A percentile compares a stretch with the other conserved stretches of the same genome.
Conservation (phyloP, 306 rosid genomes). For the Inga laurina region DNA sequence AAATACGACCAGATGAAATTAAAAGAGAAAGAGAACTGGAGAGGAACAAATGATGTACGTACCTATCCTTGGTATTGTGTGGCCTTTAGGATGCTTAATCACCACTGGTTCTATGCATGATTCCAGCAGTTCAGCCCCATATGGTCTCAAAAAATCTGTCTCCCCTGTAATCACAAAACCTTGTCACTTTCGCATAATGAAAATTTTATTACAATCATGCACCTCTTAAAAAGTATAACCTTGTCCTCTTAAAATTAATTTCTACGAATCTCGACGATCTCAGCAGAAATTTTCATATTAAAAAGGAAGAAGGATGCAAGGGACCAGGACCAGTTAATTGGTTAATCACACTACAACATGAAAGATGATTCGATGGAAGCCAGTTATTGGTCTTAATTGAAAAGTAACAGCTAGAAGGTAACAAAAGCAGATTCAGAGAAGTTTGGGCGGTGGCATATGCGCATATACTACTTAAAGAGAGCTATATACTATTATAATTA, state of each 20-base stretch:
- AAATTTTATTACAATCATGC: too few relatives aligned
- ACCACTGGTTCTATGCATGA: conserved; percentile 46
- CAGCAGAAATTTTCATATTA: too few relatives aligned
- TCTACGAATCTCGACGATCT: too few relatives aligned
- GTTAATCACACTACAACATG: neutral
- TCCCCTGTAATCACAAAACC: conserved; percentile 46
- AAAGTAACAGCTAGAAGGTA: too few relatives aligned
- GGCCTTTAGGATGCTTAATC: conserved; percentile 76
- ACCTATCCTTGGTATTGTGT: conserved; percentile 67
- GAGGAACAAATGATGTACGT: conserved; percentile 24
- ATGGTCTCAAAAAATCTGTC: conserved; percentile 57
- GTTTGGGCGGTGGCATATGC: neutral
- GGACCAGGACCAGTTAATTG: neutral
- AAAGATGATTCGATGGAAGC: neutral
- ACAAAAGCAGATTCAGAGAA: neutral
- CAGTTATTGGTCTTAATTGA: neutral
- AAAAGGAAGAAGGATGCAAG: neutral
- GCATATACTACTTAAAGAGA: too few relatives aligned
- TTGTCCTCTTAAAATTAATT: neutral
- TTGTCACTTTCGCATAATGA: neutral
- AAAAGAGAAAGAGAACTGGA: neutral
- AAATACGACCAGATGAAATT: too few relatives aligned
- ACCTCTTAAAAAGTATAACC: neutral
- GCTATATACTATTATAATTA: too few relatives aligned
- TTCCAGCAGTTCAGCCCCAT: conserved; percentile 52